Evolutionary conservation across 306 rosid species (phyloP), one percentile per base, ranked within the genome.

Genomic region (Rubus parviflorus): DNA sequence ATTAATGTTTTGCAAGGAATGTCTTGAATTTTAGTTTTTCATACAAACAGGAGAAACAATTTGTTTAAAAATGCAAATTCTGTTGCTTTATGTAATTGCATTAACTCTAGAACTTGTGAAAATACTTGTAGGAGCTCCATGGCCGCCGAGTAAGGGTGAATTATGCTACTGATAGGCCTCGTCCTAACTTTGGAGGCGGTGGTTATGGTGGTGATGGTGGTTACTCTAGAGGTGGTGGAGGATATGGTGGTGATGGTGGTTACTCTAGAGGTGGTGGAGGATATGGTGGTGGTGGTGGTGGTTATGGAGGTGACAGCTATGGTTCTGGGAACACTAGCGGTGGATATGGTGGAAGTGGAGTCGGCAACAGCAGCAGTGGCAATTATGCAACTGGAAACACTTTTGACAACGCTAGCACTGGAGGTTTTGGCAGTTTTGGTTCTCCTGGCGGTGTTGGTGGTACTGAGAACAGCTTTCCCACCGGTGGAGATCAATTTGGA

Each of bases 131-230:
- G 99, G 99, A 96, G 3, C 96, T 96, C 75, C 93, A 96, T 77
- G 97, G 98, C 61, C 99, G 99, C 57, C 85, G 49, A 1, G 82
- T 96, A 35, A 87, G 87, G 87, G 98, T 96, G 72, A 88, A 90
- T 64, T 96, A 87, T 84, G 99, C 99, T 30, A 93, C 80, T 74
- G 98, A 93, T 4, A 92, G 91, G 83, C 60, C 88, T 65, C 96
- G 90, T 20, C 7, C 35, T 10, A 62, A 20, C 78, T 75, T 25
- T 7, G 86, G 91, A 0, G 88, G 85, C 0, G 81, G 83, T 3
- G 23, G 63, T 4, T 12, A 12, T 13, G 66, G 65, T 8, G 65
- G 40, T 1, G 64, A 15, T 2, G 78, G 83, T 6, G 35, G 67
- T 6, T 57, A 22, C 10, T 37, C 37, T 58, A 37, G 64, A 0